Evolutionary conservation across 352 stramenopile genomes (phyloP), one percentile per base, ranked within the genome.

Genomic region (Lagenidium giganteum): DNA sequence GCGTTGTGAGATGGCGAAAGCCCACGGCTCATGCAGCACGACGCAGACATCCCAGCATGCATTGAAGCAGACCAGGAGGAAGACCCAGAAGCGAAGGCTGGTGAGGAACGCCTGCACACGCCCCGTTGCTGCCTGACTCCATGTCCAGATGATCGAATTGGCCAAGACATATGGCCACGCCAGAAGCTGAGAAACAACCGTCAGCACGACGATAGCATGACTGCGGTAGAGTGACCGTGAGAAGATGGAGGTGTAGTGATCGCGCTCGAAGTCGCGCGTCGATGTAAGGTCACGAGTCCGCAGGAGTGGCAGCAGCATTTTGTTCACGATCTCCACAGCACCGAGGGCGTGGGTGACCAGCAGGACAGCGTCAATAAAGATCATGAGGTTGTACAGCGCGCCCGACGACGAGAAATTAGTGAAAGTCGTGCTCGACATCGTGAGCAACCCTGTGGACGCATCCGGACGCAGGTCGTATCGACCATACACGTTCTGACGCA

Each of bases 401-500:
- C 48, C 48, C 4, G 35, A 51, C 13, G 48, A 45, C 8, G 48
- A 45, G 25, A 57, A 57, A 23, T 57, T 57, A 12, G 42, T 57
- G n/a, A 56, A 41, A 5, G 50, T 58, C 25, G 33, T 47, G 2
- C 17, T 22, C 11, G 27, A 11, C n/a, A 51, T 18, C 32, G 29
- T 17, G 13, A 55, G 24, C 16, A 37, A 42, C 4, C 12, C 22
- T 0, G 30, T 42, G 17, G 20, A 21, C 1, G 28, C 22, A 28
- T 42, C 35, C 1, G 41, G 3, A 7, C 42, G 31, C 14, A 49
- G 27, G 2, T 33, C 29, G 47, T 53, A 68, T 30, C 46, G 35
- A 22, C 46, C 61, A 22, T 59, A 51, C 11, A 43, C 53, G 41
- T 85, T 82, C 39, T 83, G 56, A 22, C 74, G 60, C 5, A 70